A percentile compares a stretch with the other conserved stretches of the same genome.
Evolutionary conservation across 2,329 filamentous ascomycete genomes (phyloP).

Genomic region (Shiraia sp.): DNA sequence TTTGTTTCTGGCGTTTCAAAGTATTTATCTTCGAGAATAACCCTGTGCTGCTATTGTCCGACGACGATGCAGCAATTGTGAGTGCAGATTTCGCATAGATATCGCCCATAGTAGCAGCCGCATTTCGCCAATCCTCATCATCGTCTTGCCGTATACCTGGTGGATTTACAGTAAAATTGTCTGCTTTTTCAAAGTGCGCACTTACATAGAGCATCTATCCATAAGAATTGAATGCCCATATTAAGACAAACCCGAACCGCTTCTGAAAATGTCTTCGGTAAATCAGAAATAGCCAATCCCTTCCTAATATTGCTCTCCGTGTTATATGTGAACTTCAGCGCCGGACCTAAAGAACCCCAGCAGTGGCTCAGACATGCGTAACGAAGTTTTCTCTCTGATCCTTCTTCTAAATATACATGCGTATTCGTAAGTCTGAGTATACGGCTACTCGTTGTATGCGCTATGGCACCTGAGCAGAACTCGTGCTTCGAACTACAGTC

Average conservation of each 20-base stretch:
- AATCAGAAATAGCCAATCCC: not conserved
- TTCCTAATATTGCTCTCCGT: not conserved
- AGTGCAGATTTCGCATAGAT: constrained; percentile 9
- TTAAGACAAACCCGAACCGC: not conserved
- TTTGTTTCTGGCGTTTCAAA: not conserved
- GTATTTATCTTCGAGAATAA: not conserved
- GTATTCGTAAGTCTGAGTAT: too few relatives aligned
- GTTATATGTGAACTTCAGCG: not conserved
- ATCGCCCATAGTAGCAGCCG: constrained; percentile 5
- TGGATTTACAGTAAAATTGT: too few relatives aligned
- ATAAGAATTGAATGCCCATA: not conserved
- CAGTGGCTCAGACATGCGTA: not conserved
- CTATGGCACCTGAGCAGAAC: too few relatives aligned
- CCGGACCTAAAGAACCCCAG: not conserved
- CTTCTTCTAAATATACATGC: too few relatives aligned
- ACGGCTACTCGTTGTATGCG: too few relatives aligned
- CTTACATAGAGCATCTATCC: constrained; percentile 5
- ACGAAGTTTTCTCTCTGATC: too few relatives aligned
- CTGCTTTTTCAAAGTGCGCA: not conserved
- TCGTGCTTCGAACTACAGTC: too few relatives aligned
- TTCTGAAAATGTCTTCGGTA: not conserved
- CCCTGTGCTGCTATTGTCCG: constrained; percentile 2
- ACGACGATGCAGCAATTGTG: constrained; percentile 7
- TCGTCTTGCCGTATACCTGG: constrained; percentile 8
- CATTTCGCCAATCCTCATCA: constrained; percentile 4